These are phyloP conservation scores for Cucumis melo DNA, from an alignment of 306 rosid species.

Conservation along the genomic window DNA sequence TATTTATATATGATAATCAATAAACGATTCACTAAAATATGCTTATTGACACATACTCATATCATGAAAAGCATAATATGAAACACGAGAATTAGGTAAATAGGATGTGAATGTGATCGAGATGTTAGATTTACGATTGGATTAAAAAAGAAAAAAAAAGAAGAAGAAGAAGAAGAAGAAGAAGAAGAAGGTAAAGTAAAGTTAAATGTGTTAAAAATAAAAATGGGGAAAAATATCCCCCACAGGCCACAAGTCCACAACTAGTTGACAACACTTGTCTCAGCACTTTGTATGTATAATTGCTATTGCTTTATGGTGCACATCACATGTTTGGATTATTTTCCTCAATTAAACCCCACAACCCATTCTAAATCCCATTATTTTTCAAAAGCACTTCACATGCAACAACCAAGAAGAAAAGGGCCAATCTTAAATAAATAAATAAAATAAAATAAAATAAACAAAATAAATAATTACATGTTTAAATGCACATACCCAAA, in stretches of 20 bases:
- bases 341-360: slow-evolving; percentile 1
- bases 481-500: not conserved
- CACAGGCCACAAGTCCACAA: not conserved
- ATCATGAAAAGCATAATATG: not conserved
- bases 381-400: not conserved
- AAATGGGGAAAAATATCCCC: not conserved
- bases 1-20: too few species aligned
- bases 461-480: not conserved
- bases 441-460: too few species aligned
- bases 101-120: not conserved
- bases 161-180: too few species aligned
- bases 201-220: not conserved
- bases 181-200: not conserved
- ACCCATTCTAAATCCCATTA: not conserved
- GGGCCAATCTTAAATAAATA: not conserved
- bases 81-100: not conserved
- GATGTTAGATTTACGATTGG: not conserved
- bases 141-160: too few species aligned
- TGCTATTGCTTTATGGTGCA: not conserved
- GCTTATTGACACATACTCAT: not conserved
- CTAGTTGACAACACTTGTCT: slow-evolving; percentile 4
- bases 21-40: too few species aligned
- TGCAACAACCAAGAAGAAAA: not conserved
- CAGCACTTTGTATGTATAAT: not conserved
- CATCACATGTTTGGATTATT: slow-evolving; percentile 5